These are phyloP conservation scores for Eucalyptus erythrocorys DNA, from an alignment of 345 rosid species.

Conservation along the genomic window DNA sequence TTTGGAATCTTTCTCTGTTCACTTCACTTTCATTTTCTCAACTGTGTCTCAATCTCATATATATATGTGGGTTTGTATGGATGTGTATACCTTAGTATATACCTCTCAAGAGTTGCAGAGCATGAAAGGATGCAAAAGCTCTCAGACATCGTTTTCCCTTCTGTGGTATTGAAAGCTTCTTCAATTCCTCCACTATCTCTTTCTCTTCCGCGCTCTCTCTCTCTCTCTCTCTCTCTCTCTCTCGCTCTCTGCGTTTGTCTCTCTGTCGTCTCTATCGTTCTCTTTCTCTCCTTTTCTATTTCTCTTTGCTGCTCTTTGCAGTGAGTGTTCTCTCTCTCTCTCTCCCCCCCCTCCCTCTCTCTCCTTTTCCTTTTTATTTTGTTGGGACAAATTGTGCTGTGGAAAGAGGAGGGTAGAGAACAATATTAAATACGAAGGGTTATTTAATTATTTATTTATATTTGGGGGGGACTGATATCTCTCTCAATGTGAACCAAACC, in stretches of 20 bases:
- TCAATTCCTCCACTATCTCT: constrained; percentile 13
- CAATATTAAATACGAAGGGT: background rate
- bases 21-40: background rate
- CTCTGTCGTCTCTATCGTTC: constrained; percentile 3
- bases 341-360: background rate
- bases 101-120: constrained; percentile 32
- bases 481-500: background rate
- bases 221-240: constrained; percentile 13
- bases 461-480: constrained; percentile 16
- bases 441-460: background rate
- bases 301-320: background rate
- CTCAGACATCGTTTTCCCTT: constrained; percentile 54
- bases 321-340: background rate
- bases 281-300: background rate
- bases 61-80: background rate
- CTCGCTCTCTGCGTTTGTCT: constrained; percentile 30
- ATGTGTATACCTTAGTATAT: background rate
- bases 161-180: constrained; percentile 21
- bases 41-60: background rate
- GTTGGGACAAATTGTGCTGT: constrained; percentile 1
- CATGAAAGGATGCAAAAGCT: constrained; percentile 27
- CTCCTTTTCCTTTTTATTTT: background rate
- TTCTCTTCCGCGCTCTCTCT: constrained; percentile 15
- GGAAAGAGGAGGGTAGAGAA: background rate
- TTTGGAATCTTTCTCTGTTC: background rate